Percentiles rank a stretch among this genome's conserved stretches.
Conservation (phyloP, 345 rosid species). For the Lenwebbia sp. region DNA sequence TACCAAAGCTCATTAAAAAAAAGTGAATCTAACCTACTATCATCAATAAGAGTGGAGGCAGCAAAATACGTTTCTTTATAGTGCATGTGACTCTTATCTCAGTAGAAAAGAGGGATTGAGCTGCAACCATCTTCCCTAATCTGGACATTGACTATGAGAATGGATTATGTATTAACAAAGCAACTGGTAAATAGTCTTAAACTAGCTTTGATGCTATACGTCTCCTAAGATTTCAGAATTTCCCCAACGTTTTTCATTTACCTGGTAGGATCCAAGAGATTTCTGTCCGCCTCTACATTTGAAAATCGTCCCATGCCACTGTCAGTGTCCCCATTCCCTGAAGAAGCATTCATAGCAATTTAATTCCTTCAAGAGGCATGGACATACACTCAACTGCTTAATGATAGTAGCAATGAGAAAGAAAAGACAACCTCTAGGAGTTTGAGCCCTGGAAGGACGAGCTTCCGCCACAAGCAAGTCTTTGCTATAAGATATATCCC, state of each 20-base stretch:
- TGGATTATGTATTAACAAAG: neutral
- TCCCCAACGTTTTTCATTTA: slow-evolving; percentile 11
- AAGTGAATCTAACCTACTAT: neutral
- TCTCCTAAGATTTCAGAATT: neutral
- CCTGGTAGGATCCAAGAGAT: slow-evolving; percentile 53
- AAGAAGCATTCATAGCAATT: neutral
- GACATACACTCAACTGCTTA: neutral
- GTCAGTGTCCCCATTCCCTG: slow-evolving; percentile 39
- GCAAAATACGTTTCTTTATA: neutral
- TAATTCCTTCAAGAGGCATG: neutral
- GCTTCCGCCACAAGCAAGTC: neutral
- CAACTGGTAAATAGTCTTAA: neutral
- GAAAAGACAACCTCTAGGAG: slow-evolving; percentile 12
- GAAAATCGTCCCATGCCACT: slow-evolving; percentile 29
- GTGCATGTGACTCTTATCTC: neutral
- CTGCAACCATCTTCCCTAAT: neutral
- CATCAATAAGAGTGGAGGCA: neutral
- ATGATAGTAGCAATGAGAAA: neutral
- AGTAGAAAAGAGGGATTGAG: neutral
- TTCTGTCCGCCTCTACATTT: slow-evolving; percentile 42
- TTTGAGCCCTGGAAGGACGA: slow-evolving; percentile 5
- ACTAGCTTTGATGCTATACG: neutral
- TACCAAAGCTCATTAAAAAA: neutral
- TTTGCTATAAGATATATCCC: slow-evolving; percentile 6
- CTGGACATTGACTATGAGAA: neutral